Conservation (phyloP, 2,329 filamentous ascomycete species). For the Paraphaeosphaeria sporulosa region DNA sequence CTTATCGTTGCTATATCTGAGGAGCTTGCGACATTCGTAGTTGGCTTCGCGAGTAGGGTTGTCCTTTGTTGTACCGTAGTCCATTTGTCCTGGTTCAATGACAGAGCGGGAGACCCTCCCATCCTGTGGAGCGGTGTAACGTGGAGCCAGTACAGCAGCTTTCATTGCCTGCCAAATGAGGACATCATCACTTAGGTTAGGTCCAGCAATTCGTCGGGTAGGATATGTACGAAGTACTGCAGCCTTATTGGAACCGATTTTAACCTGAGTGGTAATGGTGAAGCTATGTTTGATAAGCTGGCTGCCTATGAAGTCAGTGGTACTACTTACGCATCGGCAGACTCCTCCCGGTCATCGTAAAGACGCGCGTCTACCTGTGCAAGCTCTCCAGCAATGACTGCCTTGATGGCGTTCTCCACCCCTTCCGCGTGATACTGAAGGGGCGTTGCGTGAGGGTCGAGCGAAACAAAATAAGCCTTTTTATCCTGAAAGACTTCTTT, state of each 20-base stretch:
- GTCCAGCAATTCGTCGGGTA: constrained; percentile 39
- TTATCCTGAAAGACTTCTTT: constrained; percentile 39
- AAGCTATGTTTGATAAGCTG: constrained; percentile 29
- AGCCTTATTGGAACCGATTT: constrained; percentile 37
- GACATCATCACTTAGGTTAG: constrained; percentile 36
- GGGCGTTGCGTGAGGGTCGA: constrained; percentile 27
- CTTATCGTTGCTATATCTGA: constrained; percentile 40
- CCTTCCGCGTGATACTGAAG: constrained; percentile 20
- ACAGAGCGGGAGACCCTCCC: constrained; percentile 27
- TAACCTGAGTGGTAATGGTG: constrained; percentile 37
- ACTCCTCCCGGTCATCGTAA: constrained; percentile 33
- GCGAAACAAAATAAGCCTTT: constrained; percentile 32
- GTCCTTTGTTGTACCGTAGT: constrained; percentile 42
- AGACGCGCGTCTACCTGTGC: constrained; percentile 30
- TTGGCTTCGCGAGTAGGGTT: constrained; percentile 41
- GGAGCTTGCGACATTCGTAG: constrained; percentile 42
- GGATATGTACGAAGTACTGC: constrained; percentile 42
- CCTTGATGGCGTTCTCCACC: constrained; percentile 32
- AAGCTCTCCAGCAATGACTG: constrained; percentile 27
- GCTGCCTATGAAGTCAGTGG: not conserved
- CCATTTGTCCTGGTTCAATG: constrained; percentile 39
- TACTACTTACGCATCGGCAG: constrained; percentile 38
- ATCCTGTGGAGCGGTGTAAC: constrained; percentile 28
- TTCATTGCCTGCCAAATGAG: constrained; percentile 37
- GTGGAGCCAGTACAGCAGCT: constrained; percentile 33